phyloP scores from a whole-genome alignment of 192 early-diverging fungal species.

The Coemansia sp. region DNA sequence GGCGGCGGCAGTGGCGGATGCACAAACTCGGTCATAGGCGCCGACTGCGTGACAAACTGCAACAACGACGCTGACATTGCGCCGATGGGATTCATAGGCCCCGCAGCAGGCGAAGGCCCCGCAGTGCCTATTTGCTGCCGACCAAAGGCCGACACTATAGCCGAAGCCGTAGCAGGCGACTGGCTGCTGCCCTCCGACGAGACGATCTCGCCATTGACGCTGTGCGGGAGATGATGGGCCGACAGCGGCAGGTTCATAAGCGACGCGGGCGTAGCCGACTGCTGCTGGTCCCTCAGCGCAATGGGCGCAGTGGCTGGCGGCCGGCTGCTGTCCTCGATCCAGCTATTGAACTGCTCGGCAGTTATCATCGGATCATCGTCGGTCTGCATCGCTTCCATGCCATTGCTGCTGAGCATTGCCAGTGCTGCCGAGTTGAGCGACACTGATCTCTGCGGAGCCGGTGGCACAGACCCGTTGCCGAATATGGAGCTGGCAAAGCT shows the following conservation, averaged over 20 bases:
- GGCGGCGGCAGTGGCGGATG: slow-evolving; percentile 49
- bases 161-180: not conserved
- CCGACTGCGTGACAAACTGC: slow-evolving; percentile 37
- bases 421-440: slow-evolving; percentile 15
- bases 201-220: slow-evolving; percentile 34
- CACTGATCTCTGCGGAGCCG: not conserved
- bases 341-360: slow-evolving; percentile 13
- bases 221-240: slow-evolving; percentile 51
- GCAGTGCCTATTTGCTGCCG: not conserved
- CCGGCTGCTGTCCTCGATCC: slow-evolving; percentile 9
- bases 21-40: slow-evolving; percentile 41
- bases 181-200: not conserved
- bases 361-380: not conserved
- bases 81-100: not conserved
- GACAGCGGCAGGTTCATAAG: slow-evolving; percentile 55
- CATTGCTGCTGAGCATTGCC: slow-evolving; percentile 8
- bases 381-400: not conserved
- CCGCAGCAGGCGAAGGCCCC: slow-evolving; percentile 1
- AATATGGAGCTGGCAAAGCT: not conserved
- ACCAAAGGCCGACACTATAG: not conserved
- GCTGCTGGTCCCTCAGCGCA: not conserved
- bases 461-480: not conserved
- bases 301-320: not conserved
- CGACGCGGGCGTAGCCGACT: slow-evolving; percentile 49
- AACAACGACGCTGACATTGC: slow-evolving; percentile 11